Evolutionary conservation across 2,329 filamentous ascomycete species (phyloP), one percentile per base, ranked within the genome.

Genomic region (Aureobasidium sp.): DNA sequence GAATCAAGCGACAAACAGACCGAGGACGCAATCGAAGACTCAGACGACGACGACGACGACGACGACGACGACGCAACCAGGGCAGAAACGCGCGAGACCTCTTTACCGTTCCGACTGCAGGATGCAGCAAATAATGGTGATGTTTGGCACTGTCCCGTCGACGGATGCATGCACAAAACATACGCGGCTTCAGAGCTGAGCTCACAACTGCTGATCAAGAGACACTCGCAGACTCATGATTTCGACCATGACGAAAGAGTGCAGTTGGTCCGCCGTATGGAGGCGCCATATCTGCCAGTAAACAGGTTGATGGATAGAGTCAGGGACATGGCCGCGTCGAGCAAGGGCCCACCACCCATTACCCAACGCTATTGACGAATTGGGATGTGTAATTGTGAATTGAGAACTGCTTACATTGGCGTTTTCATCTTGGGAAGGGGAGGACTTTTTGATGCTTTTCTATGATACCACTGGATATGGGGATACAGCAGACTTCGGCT

Each of bases 131-230:
- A 53, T 9, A 49, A 65, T 4, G 64, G 64, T 5, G 82, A 86
- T 59, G 84, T 84, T 0, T 91, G 87, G 87, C 76, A 76, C 1
- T 91, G 88, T 68, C 80, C 81, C 5, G 79, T 87, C 64, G 82
- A 84, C 12, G 85, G 81, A 27, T 91, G 88, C 68, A 75, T 75
- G 40, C 85, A 85, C 66, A 78, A 85, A 44, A 83, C 90, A 12
- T 85, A 85, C 64, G 80, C 79, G 2, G 84, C 83, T n/a, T 81
- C 84, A 48, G 78, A 81, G 45, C 73, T 79, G 3, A 77, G 79
- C 0, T 82, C 82, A 27, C 80, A 83, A 63, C 74, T 77, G 5
- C 73, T 82, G 11, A 86, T 90, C 49, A 77, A 77, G 19, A 76
- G 81, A 52, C 88, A 91, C 69, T 81, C 86, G 65, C 77, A 77